Base-by-base conservation (phyloP, 257 asterid genomes). In the Cinchona pubescens region DNA sequence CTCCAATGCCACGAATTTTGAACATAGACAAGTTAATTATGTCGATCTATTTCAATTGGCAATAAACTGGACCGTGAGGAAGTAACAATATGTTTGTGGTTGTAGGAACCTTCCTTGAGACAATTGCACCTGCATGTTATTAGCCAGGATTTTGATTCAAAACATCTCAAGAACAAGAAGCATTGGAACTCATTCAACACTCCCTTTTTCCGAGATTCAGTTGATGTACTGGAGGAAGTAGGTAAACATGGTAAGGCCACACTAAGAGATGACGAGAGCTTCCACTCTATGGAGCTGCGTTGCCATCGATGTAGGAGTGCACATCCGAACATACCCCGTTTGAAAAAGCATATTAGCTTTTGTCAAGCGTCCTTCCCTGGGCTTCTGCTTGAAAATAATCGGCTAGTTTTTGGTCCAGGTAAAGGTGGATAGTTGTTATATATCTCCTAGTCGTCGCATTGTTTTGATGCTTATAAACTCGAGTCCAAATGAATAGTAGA, bases 151-250 rank as follows among this genome's bases (percentile, higher is more conserved):
- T 94, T 92, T 42, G 85, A 92, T 83, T 94, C 99, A 7, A 76
- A 58, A 30, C 88, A 86, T 86, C 84, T 94, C 75, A 94, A 91
- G 90, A 85, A 91, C 75, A 92, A 90, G 88, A 88, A 88, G 87
- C 99, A 94, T 42, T 94, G 99, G 99, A 91, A 92, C 82, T 91
- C 98, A 21, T 94, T 94, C 82, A 92, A 72, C 67, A 81, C 96
- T 23, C 88, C 89, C 2, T 92, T 92, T 82, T 94, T 94, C 88
- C 83, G 87, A 69, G 97, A 94, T 76, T 91, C 96, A 1, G 85
- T 87, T 1, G 96, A 91, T 61, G 98, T 90, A 76, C 84, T 94
- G 34, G 83, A 91, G 83, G 92, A 90, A 82, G 85, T 91, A 16
- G 81, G 81, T 46, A 82, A 87, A 51, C 59, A 30, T 1, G 97